Base-by-base conservation (phyloP, 495 filamentous ascomycete species). In the Pyrenula aspistea region DNA sequence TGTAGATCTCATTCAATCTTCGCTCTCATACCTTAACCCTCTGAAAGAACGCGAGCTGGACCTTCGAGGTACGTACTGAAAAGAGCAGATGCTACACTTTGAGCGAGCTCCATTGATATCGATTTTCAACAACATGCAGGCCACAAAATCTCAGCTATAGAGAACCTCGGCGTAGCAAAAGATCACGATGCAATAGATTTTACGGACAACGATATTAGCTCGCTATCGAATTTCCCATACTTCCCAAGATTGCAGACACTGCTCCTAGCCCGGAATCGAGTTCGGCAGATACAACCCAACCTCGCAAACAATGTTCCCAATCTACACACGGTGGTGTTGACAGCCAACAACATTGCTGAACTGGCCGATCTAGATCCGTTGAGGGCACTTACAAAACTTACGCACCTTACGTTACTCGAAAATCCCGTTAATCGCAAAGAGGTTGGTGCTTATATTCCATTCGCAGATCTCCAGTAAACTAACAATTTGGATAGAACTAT, bases 21-120 rank as follows among this genome's bases (percentile, higher is more conserved):
- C 92, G 58, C 86, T 92, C 58, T 95, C 89, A 69, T 99, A 95
- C 83, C 87, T 96, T 66, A 97, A 97, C 76, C 89, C 92, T 60
- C 79, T 97, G 73, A 91, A 89, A 71, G 93, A 99, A 77, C 89
- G 94, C 66, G 94, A 99, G 81, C 81, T 99, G 66, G 91, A 96
- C 79, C 90, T 99, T 63, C 84, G 94, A 97, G 94, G 94, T 99
- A 84, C 86, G 90, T 91, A 70, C 81, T 85, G 89, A 88, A 91
- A 96, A 92, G 90, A 84, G 77, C 88, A 91, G 91, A 91, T 94
- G 85, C 89, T 95, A 86, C 90, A 90, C 85, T 81, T 84, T 80
- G 71, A n/a, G 71, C 73, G 85, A 85, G 81, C 86, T 85, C 73
- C 80, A 80, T 92, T 94, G 83, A 91, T 89, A 88, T 83, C 83